These are phyloP conservation scores for Tolypocladium album DNA, from an alignment of 2,329 filamentous ascomycete genomes.

Conservation along the genomic window DNA sequence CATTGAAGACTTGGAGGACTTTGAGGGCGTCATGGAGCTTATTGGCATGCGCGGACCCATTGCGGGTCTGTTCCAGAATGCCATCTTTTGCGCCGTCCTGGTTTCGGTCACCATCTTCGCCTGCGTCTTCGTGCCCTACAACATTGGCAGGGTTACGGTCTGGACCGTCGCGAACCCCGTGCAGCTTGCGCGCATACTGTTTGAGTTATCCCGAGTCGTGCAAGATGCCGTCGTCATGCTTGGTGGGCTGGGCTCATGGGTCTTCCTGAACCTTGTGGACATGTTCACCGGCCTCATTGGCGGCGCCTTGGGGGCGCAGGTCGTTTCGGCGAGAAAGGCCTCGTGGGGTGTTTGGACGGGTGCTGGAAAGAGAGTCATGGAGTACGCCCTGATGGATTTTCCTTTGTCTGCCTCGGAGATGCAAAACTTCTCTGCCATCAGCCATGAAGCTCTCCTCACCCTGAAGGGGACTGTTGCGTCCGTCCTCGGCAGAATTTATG, in stretches of 20 bases:
- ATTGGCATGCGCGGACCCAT: conserved; percentile 94
- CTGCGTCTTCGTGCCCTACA: conserved; percentile 85
- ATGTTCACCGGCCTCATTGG: conserved; percentile 23
- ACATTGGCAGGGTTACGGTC: conserved; percentile 76
- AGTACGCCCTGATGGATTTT: conserved; percentile 38
- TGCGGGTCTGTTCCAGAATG: conserved; percentile 84
- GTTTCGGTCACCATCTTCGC: conserved; percentile 78
- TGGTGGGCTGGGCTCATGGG: conserved; percentile 42
- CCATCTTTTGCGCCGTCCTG: conserved; percentile 83
- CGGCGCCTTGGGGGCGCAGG: conserved; percentile 15
- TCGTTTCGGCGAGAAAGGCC: conserved; percentile 22
- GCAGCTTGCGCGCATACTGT: conserved; percentile 61
- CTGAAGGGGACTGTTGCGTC: conserved; percentile 43
- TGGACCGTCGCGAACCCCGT: conserved; percentile 72
- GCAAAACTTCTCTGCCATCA: conserved; percentile 66
- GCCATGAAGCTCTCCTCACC: conserved; percentile 56
- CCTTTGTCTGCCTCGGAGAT: conserved; percentile 50
- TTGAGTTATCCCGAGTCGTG: conserved; percentile 64
- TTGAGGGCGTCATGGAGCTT: conserved; percentile 92
- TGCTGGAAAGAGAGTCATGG: conserved; percentile 36
- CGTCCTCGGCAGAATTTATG: conserved; percentile 27
- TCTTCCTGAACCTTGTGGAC: conserved; percentile 26
- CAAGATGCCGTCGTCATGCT: conserved; percentile 65
- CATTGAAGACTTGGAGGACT: conserved; percentile 80
- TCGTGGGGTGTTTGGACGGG: conserved; percentile 31